Conservation (phyloP, 129 eudicot genomes). For the Flaveria trinervia region DNA sequence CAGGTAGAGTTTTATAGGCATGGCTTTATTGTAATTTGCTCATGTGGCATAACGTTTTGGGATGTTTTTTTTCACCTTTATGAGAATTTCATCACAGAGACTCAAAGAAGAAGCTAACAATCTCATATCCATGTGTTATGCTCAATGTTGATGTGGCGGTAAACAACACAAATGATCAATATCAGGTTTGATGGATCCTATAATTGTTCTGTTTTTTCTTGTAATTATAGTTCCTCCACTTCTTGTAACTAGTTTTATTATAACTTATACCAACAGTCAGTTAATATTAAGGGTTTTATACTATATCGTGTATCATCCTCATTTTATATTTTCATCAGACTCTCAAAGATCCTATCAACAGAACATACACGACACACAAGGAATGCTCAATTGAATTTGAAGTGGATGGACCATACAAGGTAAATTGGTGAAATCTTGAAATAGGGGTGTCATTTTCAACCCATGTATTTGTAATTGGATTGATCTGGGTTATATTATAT, state of each 20-base stretch:
- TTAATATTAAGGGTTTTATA: background rate
- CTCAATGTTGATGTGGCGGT: slow-evolving; percentile 95
- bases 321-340: slow-evolving; percentile 54
- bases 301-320: background rate
- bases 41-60: background rate
- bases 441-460: background rate
- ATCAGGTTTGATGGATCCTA: slow-evolving; percentile 64
- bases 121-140: slow-evolving; percentile 99
- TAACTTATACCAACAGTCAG: background rate
- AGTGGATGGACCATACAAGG: slow-evolving; percentile 99
- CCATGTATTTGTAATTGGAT: background rate
- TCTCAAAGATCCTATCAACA: slow-evolving; percentile 76
- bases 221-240: slow-evolving; percentile 12
- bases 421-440: slow-evolving; percentile 25
- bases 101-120: slow-evolving; percentile 79
- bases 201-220: background rate
- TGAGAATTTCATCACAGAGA: slow-evolving; percentile 51
- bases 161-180: slow-evolving; percentile 97
- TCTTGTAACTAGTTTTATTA: slow-evolving; percentile 10
- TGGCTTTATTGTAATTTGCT: background rate
- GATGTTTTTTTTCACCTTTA: slow-evolving; percentile 5
- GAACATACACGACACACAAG: slow-evolving; percentile 76
- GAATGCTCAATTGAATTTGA: slow-evolving; percentile 99
- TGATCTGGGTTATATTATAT: background rate
- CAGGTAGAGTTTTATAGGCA: slow-evolving; percentile 39